These are phyloP conservation scores for Adiantum capillusveneris DNA, from an alignment of 75 land plant genomes.

Conservation along the genomic window DNA sequence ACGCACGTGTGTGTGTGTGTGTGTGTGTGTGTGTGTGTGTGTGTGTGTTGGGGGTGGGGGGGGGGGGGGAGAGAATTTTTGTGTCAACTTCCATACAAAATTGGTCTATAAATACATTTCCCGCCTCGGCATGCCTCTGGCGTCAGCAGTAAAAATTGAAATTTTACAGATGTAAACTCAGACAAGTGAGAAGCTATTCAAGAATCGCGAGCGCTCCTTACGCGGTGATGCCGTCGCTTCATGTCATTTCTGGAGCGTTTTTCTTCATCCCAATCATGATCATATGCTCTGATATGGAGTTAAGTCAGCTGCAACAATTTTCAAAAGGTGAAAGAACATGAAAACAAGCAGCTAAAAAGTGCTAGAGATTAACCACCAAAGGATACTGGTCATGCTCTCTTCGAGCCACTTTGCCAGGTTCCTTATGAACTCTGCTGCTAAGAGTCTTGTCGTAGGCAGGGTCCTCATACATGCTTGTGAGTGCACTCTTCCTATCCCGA, in stretches of 20 bases:
- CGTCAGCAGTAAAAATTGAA: neutral
- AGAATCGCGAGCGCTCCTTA: neutral
- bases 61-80: too few species aligned
- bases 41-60: too few species aligned
- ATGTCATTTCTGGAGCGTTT: slow-evolving; percentile 81
- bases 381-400: slow-evolving; percentile 58
- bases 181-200: neutral
- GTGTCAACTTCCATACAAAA: too few species aligned
- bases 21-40: too few species aligned
- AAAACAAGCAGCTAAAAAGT: neutral
- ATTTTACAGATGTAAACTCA: neutral
- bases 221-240: slow-evolving; percentile 50
- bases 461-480: slow-evolving; percentile 63
- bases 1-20: too few species aligned
- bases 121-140: neutral
- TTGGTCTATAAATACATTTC: too few species aligned
- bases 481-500: slow-evolving; percentile 68
- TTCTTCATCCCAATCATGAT: slow-evolving; percentile 97
- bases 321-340: neutral
- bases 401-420: slow-evolving; percentile 67
- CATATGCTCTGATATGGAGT: slow-evolving; percentile 55
- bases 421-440: slow-evolving; percentile 17
- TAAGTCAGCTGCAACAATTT: slow-evolving; percentile 21
- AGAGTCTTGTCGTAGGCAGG: slow-evolving; percentile 29
- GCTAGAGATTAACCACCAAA: neutral